A percentile compares a stretch with the other conserved stretches of the same genome.
Conservation (phyloP, 2,329 filamentous ascomycete species). For the Xylariaceae sp. region DNA sequence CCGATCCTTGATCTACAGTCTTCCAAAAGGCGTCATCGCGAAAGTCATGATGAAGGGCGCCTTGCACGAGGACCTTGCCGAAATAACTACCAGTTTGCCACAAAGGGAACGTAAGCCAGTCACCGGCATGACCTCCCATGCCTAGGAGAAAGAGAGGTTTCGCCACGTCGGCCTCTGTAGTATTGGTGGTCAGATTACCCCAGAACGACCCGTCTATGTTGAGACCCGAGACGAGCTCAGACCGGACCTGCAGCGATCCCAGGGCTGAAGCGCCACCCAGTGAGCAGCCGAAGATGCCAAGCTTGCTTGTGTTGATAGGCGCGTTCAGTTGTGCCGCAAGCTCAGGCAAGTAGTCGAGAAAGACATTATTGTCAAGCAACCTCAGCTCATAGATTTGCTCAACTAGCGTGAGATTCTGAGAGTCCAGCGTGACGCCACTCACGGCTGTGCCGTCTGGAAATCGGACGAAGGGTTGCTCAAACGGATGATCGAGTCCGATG, state of each 20-base stretch:
- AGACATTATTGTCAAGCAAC: slow-evolving; percentile 14
- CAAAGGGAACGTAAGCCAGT: slow-evolving; percentile 18
- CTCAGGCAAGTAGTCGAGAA: slow-evolving; percentile 16
- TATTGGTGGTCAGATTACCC: slow-evolving; percentile 8
- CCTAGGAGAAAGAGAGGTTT: slow-evolving; percentile 22
- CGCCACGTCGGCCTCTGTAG: slow-evolving; percentile 15
- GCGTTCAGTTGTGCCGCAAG: slow-evolving; percentile 11
- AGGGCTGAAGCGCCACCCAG: slow-evolving; percentile 19
- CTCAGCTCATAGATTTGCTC: slow-evolving; percentile 14
- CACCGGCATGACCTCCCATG: neutral
- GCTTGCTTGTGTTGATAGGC: slow-evolving; percentile 14
- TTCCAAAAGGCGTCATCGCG: slow-evolving; percentile 24
- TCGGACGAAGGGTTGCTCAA: slow-evolving; percentile 27
- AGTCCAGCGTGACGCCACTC: slow-evolving; percentile 8
- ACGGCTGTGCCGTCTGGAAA: slow-evolving; percentile 28
- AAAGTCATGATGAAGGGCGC: slow-evolving; percentile 21
- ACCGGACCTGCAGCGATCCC: slow-evolving; percentile 8
- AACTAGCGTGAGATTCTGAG: neutral
- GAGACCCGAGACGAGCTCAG: slow-evolving; percentile 13
- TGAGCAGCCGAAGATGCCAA: slow-evolving; percentile 20
- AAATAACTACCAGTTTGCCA: slow-evolving; percentile 19
- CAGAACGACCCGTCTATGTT: slow-evolving; percentile 21
- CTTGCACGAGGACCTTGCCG: slow-evolving; percentile 17
- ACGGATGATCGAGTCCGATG: slow-evolving; percentile 26
- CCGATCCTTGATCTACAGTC: neutral